phyloP scores from a whole-genome alignment of 257 asterid species.

The Ehretia macrophylla region DNA sequence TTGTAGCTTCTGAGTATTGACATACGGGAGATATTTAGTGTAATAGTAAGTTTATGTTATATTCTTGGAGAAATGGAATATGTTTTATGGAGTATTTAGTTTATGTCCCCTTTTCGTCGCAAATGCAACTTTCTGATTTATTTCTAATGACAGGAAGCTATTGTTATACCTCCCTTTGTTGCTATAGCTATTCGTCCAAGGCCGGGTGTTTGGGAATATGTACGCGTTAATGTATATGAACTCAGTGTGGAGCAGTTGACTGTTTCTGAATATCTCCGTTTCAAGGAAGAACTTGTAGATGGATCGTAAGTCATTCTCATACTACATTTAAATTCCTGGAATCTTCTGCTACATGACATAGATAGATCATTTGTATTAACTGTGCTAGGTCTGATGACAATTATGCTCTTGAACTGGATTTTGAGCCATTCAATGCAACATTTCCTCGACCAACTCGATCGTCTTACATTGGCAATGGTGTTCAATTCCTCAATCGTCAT shows the following conservation, averaged over 20 bases:
- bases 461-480: slow-evolving; percentile 92
- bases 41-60: no score
- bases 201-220: slow-evolving; percentile 99
- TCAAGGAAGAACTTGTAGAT: slow-evolving; percentile 88
- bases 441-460: slow-evolving; percentile 93
- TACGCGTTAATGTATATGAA: slow-evolving; percentile 83
- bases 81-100: no score
- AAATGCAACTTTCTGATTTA: slow-evolving; percentile 3
- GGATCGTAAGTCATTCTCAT: slow-evolving; percentile 58
- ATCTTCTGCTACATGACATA: not conserved
- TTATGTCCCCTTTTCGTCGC: not conserved
- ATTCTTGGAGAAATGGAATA: no score
- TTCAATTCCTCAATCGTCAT: slow-evolving; percentile 95
- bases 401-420: slow-evolving; percentile 84
- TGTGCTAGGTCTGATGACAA: slow-evolving; percentile 44
- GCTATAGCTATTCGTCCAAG: slow-evolving; percentile 92
- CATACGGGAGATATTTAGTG: no score
- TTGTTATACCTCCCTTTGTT: slow-evolving; percentile 92
- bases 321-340: not conserved
- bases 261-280: slow-evolving; percentile 71
- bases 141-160: slow-evolving; percentile 71
- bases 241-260: slow-evolving; percentile 86
- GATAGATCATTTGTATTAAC: slow-evolving; percentile 1
- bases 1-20: no score
- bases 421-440: slow-evolving; percentile 90